Conservation (phyloP, 139 green algal species). For the Coelastrella sp. region DNA sequence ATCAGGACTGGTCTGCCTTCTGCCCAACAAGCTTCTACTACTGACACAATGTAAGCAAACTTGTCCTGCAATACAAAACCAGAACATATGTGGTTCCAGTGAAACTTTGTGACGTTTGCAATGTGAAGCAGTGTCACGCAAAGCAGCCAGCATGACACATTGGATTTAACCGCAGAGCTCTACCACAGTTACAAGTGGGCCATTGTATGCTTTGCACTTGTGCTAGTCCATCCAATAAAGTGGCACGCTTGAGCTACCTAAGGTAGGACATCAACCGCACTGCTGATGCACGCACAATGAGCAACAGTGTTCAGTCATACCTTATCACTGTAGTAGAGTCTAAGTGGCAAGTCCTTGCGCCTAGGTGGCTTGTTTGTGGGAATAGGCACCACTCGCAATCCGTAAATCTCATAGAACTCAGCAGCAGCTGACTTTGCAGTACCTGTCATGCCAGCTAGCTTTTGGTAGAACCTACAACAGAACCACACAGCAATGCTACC, state of each 20-base stretch:
- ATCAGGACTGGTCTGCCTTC: conserved; percentile 88
- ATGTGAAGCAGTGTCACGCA: not conserved
- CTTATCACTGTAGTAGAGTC: conserved; percentile 67
- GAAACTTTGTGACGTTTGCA: not conserved
- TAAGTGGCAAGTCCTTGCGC: conserved; percentile 71
- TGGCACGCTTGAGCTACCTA: no score
- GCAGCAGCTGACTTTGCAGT: conserved; percentile 92
- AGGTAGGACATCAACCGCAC: no score
- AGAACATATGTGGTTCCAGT: not conserved
- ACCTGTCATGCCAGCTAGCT: conserved; percentile 74
- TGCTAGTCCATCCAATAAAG: no score
- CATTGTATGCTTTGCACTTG: no score
- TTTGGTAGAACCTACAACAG: conserved; percentile 64
- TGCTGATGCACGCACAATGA: no score
- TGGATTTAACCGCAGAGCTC: no score
- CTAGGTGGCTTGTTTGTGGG: conserved; percentile 83
- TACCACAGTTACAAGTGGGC: no score
- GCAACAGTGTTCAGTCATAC: no score
- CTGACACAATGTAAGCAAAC: conserved; percentile 26
- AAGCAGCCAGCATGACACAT: not conserved
- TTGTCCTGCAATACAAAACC: conserved; percentile 39
- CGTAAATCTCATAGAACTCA: conserved; percentile 77
- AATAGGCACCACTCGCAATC: conserved; percentile 75
- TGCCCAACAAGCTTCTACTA: conserved; percentile 46
- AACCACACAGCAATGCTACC: conserved; percentile 66